Evolutionary conservation across 495 filamentous ascomycete genomes (phyloP), one percentile per base, ranked within the genome.

Genomic region (Clohesyomyces aquaticus): DNA sequence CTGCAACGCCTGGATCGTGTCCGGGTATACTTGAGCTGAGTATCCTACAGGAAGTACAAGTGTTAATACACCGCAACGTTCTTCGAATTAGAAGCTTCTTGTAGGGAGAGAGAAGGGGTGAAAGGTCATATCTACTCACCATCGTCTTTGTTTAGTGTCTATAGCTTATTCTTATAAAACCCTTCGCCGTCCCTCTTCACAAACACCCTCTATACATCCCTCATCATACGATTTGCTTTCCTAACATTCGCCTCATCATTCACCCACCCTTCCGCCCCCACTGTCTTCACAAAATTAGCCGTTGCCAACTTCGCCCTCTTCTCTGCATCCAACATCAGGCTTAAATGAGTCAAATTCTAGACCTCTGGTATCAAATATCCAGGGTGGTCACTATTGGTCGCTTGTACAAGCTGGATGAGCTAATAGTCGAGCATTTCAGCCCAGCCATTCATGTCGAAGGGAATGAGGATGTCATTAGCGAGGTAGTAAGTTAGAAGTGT

Each of bases 401-500:
- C 14, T 38, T 38, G 6, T n/a, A n/a, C n/a, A n/a, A n/a, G 32
- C 32, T 14, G 32, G 32, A 6, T 6, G 14, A 6, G 14, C 14
- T 14, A 14, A 6, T 6, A 38, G 32, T 14, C 32, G 6, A 38
- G 32, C 14, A 38, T 38, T 14, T 14, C 32, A 38, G 45, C 53
- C 10, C 11, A 56, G 29, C 3, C 29, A 11, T 38, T 28, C 38
- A 68, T 59, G 52, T 76, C 68, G 48, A 75, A 59, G 0, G 74
- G 75, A 12, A 79, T 26, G 29, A 76, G 53, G 11, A 52, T 54
- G 8, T 70, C 67, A 16, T 67, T 66, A 0, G 66, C 65, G 21
- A 79, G 59, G 43, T 75, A 67, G 27, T 78, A 61, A 21, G 71
- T 69, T 22, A 78, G 66, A 1, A 76, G 53, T 8, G 68, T 46